These are phyloP conservation scores for Pichia sp. DNA, from an alignment of 1,139 yeast genomes.

Conservation along the genomic window DNA sequence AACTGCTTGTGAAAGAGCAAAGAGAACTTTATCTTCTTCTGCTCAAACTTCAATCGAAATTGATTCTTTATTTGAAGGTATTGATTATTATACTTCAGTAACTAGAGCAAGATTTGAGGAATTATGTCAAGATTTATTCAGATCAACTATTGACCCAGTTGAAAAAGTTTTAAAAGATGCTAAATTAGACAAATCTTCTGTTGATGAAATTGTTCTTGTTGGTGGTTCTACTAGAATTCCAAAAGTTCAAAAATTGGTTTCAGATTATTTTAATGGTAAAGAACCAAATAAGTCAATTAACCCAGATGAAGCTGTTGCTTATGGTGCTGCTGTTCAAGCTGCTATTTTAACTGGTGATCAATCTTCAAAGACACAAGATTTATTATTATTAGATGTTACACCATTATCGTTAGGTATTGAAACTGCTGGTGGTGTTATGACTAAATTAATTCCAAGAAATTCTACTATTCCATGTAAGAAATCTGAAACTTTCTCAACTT, in stretches of 20 bases:
- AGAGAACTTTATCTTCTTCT: constrained; percentile 78
- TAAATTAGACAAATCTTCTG: constrained; percentile 67
- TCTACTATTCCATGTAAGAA: constrained; percentile 98
- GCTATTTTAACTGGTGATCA: constrained; percentile 97
- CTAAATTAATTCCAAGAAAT: constrained; percentile 98
- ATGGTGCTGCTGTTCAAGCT: constrained; percentile 98
- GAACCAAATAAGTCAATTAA: constrained; percentile 88
- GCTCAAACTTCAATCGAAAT: constrained; percentile 81
- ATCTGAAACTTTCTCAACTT: constrained; percentile 98
- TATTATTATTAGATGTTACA: constrained; percentile 93
- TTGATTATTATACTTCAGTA: constrained; percentile 69
- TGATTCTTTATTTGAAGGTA: constrained; percentile 70
- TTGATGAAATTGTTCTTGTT: constrained; percentile 76
- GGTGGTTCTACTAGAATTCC: constrained; percentile 94
- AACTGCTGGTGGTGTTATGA: constrained; percentile 97
- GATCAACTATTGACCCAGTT: constrained; percentile 77
- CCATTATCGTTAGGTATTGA: constrained; percentile 99
- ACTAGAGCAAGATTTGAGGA: constrained; percentile 91
- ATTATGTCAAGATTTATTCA: constrained; percentile 73
- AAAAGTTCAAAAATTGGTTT: constrained; percentile 76
- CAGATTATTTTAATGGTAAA: constrained; percentile 82
- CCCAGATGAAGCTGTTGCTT: constrained; percentile 98
- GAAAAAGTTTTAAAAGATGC: constrained; percentile 79
- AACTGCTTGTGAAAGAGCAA: constrained; percentile 85
- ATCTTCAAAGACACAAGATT: constrained; percentile 92